Evolutionary conservation across 2,329 filamentous ascomycete species (phyloP), one percentile per base, ranked within the genome.

Genomic region (Neoarthrinium moseri): DNA sequence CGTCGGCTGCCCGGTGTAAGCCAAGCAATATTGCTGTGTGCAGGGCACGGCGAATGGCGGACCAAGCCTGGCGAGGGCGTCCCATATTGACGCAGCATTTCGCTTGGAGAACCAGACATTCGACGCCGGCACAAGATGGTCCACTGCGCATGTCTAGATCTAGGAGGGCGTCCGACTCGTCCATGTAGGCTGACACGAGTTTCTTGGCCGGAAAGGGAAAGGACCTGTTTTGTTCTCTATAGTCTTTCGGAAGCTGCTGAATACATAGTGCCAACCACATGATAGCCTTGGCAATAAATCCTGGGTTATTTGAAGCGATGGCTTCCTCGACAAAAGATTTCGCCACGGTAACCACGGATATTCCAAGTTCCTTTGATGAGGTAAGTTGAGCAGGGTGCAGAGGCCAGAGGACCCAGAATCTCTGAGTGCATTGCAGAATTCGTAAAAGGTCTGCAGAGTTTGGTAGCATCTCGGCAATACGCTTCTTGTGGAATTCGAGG

Each of bases 31-130:
- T 36, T 12, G 15, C 41, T 13, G 22, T 20, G 20, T 44, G 22
- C 18, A 44, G 12, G 5, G 41, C 41, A 7, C 32, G 30, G 18
- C 41, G 41, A 17, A 36, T 36, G n/a, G 13, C 13, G 17, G 18
- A n/a, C 41, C 30, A 44, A 11, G 41, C 30, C 41, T 20, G 20
- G 12, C 41, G 41, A 6, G 32, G 21, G 12, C 41, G 26, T 10
- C 41, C 41, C 41, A 44, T 37, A 22, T 44, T 44, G 4, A 36
- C 41, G 20, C 36, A 44, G 41, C 30, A 36, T 23, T 36, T 35
- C 21, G 32, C n/a, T 20, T 44, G 41, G 24, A 44, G 29, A 13
- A 44, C 20, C 6, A 35, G 30, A 8, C 30, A 35, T 34, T n/a
- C 21, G 6, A 44, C 22, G 22, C 24, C 12, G 12, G 32, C 30